A percentile compares a stretch with the other conserved stretches of the same genome.
Conservation (phyloP, 805 yeast species). For the Starmerella vitae region DNA sequence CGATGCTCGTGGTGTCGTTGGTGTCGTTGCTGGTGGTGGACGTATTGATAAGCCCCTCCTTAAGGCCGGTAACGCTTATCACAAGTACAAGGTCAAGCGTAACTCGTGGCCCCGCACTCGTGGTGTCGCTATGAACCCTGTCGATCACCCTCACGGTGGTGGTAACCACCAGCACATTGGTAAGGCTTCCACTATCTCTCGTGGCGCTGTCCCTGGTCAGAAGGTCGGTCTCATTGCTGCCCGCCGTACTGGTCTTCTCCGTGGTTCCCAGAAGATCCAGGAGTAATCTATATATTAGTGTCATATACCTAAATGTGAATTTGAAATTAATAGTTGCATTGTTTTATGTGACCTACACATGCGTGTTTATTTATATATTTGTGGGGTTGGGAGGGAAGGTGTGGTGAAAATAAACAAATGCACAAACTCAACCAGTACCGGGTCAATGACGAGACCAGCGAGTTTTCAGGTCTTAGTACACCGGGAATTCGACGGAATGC, state of each 20-base stretch:
- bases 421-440: too few relatives aligned
- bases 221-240: slow-evolving; percentile 99
- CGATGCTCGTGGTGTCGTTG: slow-evolving; percentile 97
- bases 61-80: slow-evolving; percentile 99
- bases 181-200: slow-evolving; percentile 97
- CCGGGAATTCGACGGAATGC: too few relatives aligned
- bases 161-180: slow-evolving; percentile 99
- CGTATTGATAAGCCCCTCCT: slow-evolving; percentile 98
- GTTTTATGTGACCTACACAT: not conserved
- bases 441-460: too few relatives aligned
- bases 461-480: too few relatives aligned
- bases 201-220: slow-evolving; percentile 99
- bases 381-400: too few relatives aligned
- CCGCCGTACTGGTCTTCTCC: slow-evolving; percentile 99
- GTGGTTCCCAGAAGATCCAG: slow-evolving; percentile 96
- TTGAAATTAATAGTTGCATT: too few relatives aligned
- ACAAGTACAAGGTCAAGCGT: slow-evolving; percentile 98
- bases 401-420: too few relatives aligned
- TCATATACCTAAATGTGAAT: too few relatives aligned
- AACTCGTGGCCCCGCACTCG: slow-evolving; percentile 99
- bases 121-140: slow-evolving; percentile 99
- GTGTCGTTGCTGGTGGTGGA: slow-evolving; percentile 99
- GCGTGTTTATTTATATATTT: not conserved
- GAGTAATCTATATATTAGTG: slow-evolving; percentile 36
- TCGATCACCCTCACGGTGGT: slow-evolving; percentile 99